Percentiles rank a stretch among this genome's conserved stretches.
Conservation (phyloP, 2,329 filamentous ascomycete genomes). For the Pestalotiopsis fici region DNA sequence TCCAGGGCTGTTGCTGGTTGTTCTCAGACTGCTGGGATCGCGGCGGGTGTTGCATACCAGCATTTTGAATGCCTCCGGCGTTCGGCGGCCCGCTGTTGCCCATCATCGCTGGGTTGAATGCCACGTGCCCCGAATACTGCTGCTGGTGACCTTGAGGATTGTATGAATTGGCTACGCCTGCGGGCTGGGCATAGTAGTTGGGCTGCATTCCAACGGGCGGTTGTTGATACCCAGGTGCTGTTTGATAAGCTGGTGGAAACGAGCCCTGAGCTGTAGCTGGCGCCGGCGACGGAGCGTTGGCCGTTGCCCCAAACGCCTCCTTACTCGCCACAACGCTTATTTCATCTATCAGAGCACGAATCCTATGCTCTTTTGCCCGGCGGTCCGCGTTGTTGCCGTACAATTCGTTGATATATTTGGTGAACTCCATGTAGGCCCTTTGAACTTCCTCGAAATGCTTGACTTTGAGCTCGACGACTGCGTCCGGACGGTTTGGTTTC, state of each 20-base stretch:
- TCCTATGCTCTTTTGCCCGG: background rate
- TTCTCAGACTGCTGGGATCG: background rate
- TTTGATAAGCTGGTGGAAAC: background rate
- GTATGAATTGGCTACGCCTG: background rate
- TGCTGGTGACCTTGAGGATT: background rate
- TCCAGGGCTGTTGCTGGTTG: background rate
- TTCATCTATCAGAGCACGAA: background rate
- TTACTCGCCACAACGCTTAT: background rate
- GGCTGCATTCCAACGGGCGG: background rate
- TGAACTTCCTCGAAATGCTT: slow-evolving; percentile 20
- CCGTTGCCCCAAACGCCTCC: background rate
- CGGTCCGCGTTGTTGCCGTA: background rate
- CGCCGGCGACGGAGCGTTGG: background rate
- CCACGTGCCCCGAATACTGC: background rate
- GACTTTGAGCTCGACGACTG: slow-evolving; percentile 11
- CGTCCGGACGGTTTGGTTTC: slow-evolving; percentile 9
- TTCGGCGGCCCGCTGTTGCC: background rate
- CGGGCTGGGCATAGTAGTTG: background rate
- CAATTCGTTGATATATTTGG: slow-evolving; percentile 14
- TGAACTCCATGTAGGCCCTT: slow-evolving; percentile 21
- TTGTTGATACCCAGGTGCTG: background rate
- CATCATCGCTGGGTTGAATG: background rate
- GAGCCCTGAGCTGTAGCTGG: background rate
- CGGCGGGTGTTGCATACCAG: background rate
- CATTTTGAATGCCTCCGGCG: background rate